Percentiles rank a stretch among this genome's conserved stretches.
These are phyloP conservation scores for Penicillium fuscoglaucum DNA, from an alignment of 2,329 filamentous ascomycete species.

Conservation along the genomic window DNA sequence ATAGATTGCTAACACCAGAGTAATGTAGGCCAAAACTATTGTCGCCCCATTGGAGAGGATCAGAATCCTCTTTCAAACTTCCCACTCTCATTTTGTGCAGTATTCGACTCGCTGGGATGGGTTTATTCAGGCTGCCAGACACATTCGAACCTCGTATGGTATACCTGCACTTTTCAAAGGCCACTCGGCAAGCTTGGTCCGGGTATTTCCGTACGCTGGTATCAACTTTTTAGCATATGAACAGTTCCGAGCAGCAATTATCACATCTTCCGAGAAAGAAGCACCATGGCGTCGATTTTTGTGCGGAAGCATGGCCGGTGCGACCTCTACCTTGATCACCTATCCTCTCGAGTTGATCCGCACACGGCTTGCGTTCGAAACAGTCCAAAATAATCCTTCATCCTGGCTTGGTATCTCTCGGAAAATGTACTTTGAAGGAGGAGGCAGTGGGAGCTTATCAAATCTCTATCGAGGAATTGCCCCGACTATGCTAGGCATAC, in stretches of 20 bases:
- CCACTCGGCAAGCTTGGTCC: slow-evolving; percentile 87
- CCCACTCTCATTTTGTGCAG: slow-evolving; percentile 49
- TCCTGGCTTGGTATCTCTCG: slow-evolving; percentile 68
- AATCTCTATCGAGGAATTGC: slow-evolving; percentile 97
- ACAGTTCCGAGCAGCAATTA: slow-evolving; percentile 80
- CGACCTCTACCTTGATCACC: slow-evolving; percentile 91
- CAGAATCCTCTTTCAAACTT: slow-evolving; percentile 9
- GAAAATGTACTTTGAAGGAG: slow-evolving; percentile 80
- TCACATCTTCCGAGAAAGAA: slow-evolving; percentile 70
- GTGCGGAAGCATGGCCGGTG: slow-evolving; percentile 58
- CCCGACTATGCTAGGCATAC: slow-evolving; percentile 88
- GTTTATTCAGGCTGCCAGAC: slow-evolving; percentile 68
- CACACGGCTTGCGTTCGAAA: slow-evolving; percentile 92
- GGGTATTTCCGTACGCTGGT: slow-evolving; percentile 95
- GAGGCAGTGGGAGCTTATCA: slow-evolving; percentile 61
- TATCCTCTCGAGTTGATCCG: slow-evolving; percentile 93
- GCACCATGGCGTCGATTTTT: slow-evolving; percentile 68
- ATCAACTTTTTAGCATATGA: slow-evolving; percentile 99
- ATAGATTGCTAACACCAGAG: not conserved
- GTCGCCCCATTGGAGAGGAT: slow-evolving; percentile 6
- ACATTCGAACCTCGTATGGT: slow-evolving; percentile 36
- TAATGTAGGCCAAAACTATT: slow-evolving; percentile 6
- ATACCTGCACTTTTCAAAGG: slow-evolving; percentile 69
- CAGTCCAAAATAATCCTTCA: slow-evolving; percentile 65
- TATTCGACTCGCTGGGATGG: slow-evolving; percentile 88